Evolutionary conservation across 371 early-diverging fungal genomes (phyloP).

Genomic region (Rhizopus microsporus): DNA sequence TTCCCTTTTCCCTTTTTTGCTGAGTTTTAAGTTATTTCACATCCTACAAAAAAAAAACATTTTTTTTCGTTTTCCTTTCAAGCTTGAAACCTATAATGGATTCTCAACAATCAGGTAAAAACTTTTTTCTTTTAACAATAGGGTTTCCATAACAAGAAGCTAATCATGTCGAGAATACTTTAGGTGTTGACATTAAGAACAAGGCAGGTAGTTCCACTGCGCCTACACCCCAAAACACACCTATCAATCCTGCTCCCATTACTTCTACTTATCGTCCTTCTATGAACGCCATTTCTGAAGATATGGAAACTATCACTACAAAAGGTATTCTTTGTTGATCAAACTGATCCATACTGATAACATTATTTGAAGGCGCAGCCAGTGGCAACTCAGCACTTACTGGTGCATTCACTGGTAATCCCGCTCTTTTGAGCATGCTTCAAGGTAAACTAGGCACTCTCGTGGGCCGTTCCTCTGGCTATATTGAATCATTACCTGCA

Average conservation of each 20-base stretch:
- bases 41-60: slow-evolving; percentile 8
- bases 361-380: background rate
- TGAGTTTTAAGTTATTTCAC: too few species aligned
- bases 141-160: background rate
- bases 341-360: background rate
- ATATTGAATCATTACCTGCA: slow-evolving; percentile 76
- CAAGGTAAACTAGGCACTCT: slow-evolving; percentile 76
- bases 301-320: slow-evolving; percentile 45
- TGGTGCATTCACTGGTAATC: slow-evolving; percentile 47
- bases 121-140: too few species aligned
- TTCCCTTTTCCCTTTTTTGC: too few species aligned
- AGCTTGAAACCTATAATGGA: slow-evolving; percentile 2
- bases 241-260: slow-evolving; percentile 67
- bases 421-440: slow-evolving; percentile 58
- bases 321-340: slow-evolving; percentile 15
- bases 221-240: slow-evolving; percentile 79
- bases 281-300: slow-evolving; percentile 48
- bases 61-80: slow-evolving; percentile 9
- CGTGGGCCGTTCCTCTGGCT: slow-evolving; percentile 81
- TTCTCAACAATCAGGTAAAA: slow-evolving; percentile 18
- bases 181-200: slow-evolving; percentile 42
- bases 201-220: slow-evolving; percentile 53
- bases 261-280: slow-evolving; percentile 53
- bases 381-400: slow-evolving; percentile 19
- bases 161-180: background rate